Base-by-base conservation (phyloP, 495 filamentous ascomycete species). In the Terfezia boudieri region DNA sequence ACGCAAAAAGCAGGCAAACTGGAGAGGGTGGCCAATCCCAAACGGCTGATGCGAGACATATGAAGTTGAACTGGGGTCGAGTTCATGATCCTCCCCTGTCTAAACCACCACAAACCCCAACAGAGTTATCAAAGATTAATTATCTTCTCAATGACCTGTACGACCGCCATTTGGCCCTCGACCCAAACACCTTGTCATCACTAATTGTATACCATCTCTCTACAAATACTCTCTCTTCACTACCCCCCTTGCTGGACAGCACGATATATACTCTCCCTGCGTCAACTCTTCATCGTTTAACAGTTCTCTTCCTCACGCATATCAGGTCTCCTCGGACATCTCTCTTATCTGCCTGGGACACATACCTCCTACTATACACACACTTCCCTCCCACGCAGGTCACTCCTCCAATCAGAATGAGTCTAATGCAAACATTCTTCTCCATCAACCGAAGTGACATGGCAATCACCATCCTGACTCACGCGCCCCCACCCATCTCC, bases 391-490 rank as follows among this genome's bases (percentile, higher is more conserved):
- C 76, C 82, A 9, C 89, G 94, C 64, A 77, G 76, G 0, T 67
- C 72, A 1, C 70, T 75, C 0, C 67, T 67, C 12, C 70, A 74
- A 67, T 73, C 16, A 71, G 95, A 48, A 95, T 98, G 86, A 71
- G 77, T 16, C 70, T 46, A 14, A 46, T 46, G 41, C 4, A 46
- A 14, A 20, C 41, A 46, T 46, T 96, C 70, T 96, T 93, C 64
- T 70, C 72, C 7, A 80, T 86, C 36, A 68, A 72, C 36, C 76
- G 84, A 14, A 73, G 80, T 7, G 86, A 95, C 58, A 82, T 94
- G 74, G 90, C 84, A 0, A 78, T 74, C 37, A 70, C 86, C 56
- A 75, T 90, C 51, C 94, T 98, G 64, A 81, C 83, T 26, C 85
- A 94, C 66, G 94, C 95, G 86, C 80, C 83, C 11, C 71, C 74